Conservation (phyloP, 2,329 filamentous ascomycete species). For the Coniochaeta hoffmannii region DNA sequence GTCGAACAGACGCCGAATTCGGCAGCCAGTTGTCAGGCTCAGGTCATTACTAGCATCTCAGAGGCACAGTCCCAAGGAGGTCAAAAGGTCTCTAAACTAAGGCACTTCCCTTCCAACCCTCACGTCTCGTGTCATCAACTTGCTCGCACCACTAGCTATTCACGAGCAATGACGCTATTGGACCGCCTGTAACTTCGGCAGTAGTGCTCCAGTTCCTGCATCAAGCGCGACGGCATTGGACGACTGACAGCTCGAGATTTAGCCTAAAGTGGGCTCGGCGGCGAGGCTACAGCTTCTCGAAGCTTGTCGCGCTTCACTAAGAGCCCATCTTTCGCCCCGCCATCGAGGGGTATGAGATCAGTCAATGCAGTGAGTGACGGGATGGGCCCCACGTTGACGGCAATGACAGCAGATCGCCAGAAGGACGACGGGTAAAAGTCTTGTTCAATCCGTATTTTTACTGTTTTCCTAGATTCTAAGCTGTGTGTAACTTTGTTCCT, state of each 20-base stretch:
- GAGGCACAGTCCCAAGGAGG: too few species aligned
- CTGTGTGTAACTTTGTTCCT: background rate
- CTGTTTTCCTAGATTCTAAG: background rate
- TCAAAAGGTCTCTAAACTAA: too few species aligned
- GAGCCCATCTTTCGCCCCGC: background rate
- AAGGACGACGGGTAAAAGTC: background rate
- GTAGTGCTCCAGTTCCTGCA: background rate
- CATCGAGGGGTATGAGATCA: background rate
- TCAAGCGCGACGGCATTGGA: conserved; percentile 1
- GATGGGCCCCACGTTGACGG: background rate
- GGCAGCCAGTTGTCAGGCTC: too few species aligned
- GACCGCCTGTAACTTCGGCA: background rate
- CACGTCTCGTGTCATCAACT: too few species aligned
- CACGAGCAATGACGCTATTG: background rate
- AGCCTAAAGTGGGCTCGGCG: background rate
- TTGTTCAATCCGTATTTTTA: background rate
- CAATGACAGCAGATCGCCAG: background rate
- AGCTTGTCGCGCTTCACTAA: background rate
- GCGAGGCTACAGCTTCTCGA: background rate
- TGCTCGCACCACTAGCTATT: background rate
- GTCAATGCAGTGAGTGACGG: background rate
- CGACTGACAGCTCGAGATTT: background rate
- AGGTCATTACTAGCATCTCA: too few species aligned
- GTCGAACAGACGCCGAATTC: too few species aligned
- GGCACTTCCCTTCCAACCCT: too few species aligned